A percentile compares a stretch with the other conserved stretches of the same genome.
Conservation (phyloP, 106 monocot species). For the Posidonia australis region DNA sequence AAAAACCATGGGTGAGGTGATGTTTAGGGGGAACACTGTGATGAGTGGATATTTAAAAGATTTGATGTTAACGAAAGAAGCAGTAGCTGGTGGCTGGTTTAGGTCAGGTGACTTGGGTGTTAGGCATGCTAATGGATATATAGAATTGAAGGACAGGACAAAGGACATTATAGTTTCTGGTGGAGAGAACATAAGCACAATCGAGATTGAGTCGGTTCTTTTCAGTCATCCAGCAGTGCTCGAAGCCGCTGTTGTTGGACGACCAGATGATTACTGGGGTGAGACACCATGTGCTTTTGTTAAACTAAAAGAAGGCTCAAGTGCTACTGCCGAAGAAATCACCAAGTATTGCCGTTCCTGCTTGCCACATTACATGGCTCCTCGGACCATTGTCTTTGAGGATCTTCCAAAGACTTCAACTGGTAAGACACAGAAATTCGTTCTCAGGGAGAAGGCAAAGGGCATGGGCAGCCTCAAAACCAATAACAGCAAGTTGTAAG, state of each 20-base stretch:
- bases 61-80: constrained; percentile 23
- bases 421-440: constrained; percentile 28
- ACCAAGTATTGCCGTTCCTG: constrained; percentile 17
- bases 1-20: constrained; percentile 58
- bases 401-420: constrained; percentile 37
- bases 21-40: constrained; percentile 70
- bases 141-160: constrained; percentile 37
- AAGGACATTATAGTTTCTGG: constrained; percentile 31
- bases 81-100: constrained; percentile 41
- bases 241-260: constrained; percentile 27
- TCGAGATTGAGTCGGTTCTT: constrained; percentile 35
- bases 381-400: constrained; percentile 20
- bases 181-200: constrained; percentile 52
- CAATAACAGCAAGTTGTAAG: constrained; percentile 17
- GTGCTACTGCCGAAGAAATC: constrained; percentile 19
- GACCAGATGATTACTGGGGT: constrained; percentile 27
- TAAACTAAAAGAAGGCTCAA: constrained; percentile 17
- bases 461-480: constrained; percentile 13
- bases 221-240: constrained; percentile 26
- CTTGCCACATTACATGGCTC: constrained; percentile 33
- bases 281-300: constrained; percentile 37
- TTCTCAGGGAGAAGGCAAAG: constrained; percentile 29
- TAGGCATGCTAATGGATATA: constrained; percentile 33
- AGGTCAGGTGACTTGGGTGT: constrained; percentile 39
- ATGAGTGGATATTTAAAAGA: constrained; percentile 72